Base-by-base conservation (phyloP, 352 stramenopile genomes). In the Elongisporangium prolatum region DNA sequence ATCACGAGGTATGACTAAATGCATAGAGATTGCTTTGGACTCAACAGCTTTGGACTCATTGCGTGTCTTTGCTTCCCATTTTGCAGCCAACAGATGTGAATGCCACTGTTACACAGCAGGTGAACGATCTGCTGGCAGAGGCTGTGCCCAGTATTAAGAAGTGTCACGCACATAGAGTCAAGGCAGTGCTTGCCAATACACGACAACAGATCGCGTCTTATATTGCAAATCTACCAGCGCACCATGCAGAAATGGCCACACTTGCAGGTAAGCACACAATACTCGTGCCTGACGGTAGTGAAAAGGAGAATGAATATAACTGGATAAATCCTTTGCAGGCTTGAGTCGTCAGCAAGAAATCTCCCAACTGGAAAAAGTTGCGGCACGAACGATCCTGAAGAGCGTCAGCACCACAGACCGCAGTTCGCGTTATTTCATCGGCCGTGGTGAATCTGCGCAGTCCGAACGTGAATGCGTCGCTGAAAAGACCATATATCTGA, bases 331-430 rank as follows among this genome's bases (percentile, higher is more conserved):
- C 21, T 8, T 52, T 52, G 18, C 18, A 25, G 48, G 21, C 13
- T 13, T 52, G 21, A 52, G 21, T n/a, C 18, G 18, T 52, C 48
- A 21, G 48, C 18, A 25, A 13, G 48, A 10, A 9, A 60, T 83
- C 24, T 79, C 79, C 1, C 61, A 61, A 18, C 50, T 87, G 21
- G 71, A 87, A 52, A 79, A 75, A 22, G 59, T 87, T 16, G 71
- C 79, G 14, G 67, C 72, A 17, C 66, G 62, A 9, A 80, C 58
- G 52, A 62, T 89, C 37, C 60, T 86, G 0, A 52, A 62, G 59
- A 78, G 80, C 37, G 53, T 67, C 21, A 47, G 13, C 10, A 63
- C 61, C 21, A 64, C 40, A 1, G 63, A 65, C 13, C 22, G 59
- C 13, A 55, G 60, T 28, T 68, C 75, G 20, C 51, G 62, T 11